These are phyloP conservation scores for Fragaria vesca DNA, from an alignment of 306 rosid species.

Conservation along the genomic window DNA sequence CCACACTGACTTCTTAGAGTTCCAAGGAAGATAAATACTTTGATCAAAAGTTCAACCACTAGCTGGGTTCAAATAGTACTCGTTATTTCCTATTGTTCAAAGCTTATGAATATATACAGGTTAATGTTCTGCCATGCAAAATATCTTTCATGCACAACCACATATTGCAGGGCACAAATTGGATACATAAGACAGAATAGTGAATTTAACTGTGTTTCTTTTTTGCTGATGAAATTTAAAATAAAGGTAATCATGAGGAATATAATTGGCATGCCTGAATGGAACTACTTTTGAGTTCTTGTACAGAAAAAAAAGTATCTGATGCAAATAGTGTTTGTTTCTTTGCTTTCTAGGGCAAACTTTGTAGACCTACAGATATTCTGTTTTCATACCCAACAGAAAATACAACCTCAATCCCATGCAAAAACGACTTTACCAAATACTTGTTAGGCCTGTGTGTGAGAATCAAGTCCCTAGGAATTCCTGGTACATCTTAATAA, in stretches of 20 bases:
- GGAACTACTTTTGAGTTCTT: slow-evolving; percentile 1
- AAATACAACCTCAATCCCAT: slow-evolving; percentile 1
- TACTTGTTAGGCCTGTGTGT: not conserved
- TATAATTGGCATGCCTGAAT: slow-evolving; percentile 7
- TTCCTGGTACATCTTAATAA: too few relatives aligned
- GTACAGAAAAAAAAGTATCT: slow-evolving; percentile 8
- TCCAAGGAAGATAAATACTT: not conserved
- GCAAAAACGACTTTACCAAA: not conserved
- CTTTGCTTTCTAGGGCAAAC: slow-evolving; percentile 5
- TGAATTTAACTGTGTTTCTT: not conserved
- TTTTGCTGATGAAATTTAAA: not conserved
- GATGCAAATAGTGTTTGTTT: slow-evolving; percentile 13
- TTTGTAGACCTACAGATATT: not conserved
- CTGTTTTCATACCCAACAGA: not conserved
- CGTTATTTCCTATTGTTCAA: not conserved
- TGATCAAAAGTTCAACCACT: slow-evolving; percentile 4
- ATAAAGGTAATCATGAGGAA: slow-evolving; percentile 5
- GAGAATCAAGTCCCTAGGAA: not conserved
- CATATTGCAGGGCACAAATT: not conserved
- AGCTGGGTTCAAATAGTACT: not conserved
- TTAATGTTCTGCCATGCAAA: not conserved
- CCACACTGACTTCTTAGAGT: not conserved
- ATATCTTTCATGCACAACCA: slow-evolving; percentile 1
- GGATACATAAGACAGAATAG: not conserved
- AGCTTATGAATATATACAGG: not conserved